Evolutionary conservation across 257 asterid genomes (phyloP), one percentile per base, ranked within the genome.

Genomic region (Marsdenia floribunda): DNA sequence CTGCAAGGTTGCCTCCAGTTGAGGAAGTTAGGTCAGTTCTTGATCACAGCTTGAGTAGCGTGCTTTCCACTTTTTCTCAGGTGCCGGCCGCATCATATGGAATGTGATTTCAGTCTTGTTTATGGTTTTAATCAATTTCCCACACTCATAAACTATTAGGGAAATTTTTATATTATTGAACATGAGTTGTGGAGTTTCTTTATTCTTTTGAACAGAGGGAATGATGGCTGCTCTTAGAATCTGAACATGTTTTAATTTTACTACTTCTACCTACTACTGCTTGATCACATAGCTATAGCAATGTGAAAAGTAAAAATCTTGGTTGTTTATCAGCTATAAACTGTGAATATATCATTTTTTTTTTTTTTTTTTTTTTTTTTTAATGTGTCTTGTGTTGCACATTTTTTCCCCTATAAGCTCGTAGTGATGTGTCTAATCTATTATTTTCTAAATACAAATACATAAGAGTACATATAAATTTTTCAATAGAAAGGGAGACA

Each of bases 41-140:
- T 78, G 75, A 88, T 85, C 86, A 90, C 87, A 83, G 82, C 84
- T 81, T 79, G 63, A 96, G 98, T 44, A 98, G 97, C 68, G 78
- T 88, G 85, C 96, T 95, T 75, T 92, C 99, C 54, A 92, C 99
- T 70, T 84, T 95, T 83, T 95, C 99, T 71, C 82, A 77, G 91
- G 98, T 91, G 29, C 24, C 11, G 26, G 37, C 40, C 6, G 21
- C 13, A 14, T 19, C 21, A 46, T 42, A 0, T 14, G 46, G 3
- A 14, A 60, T 73, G 0, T 26, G 11, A 50, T 37, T 21, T 72
- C 66, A 1, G 12, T 26, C 38, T 35, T 35, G 16, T 10, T 33
- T 71, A 54, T 54, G 11, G 18, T 35, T 33, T 33, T 16, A 47
- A 21, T 54, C 47, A 22, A 54, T 54, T 42, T 42, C 24, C 35